Base-by-base conservation (phyloP, 139 green algal genomes). In the Chlamydomonas asymmetrica region DNA sequence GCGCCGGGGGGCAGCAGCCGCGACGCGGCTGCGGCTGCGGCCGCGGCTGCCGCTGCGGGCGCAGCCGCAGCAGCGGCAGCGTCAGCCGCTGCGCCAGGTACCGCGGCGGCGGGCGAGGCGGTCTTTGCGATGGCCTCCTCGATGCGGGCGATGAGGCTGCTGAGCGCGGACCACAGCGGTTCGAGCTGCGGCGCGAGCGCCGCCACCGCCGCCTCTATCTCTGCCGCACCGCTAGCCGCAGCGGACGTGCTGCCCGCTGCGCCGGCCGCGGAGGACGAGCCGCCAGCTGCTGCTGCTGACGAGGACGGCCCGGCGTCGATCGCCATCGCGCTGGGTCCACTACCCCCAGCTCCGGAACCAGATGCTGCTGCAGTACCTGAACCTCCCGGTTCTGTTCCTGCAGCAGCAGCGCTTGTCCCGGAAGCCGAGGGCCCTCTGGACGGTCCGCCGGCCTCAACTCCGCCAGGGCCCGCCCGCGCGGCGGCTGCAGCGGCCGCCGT, bases 1-100 rank as follows among this genome's bases (percentile, higher is more conserved):
- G 89, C 90, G 8, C 85, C 91, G 3, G 88, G 80, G 0, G 94
- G 91, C 57, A 98, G 82, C 54, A 91, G 49, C n/a, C 86, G 82
- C 4, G 82, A 63, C 1, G 82, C 66, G 38, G 76, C 63, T 27
- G 60, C 65, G 18, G 63, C 63, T 0, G 66, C 66, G 0, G 57
- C 75, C 38, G 40, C 78, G 32, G 67, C 79, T 35, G 54, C 57
- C 4, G 63, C 71, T 3, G 75, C 69, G 34, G 56, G 65, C 1
- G 59, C 74, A 34, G 65, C 78, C 22, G 72, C 65, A 2, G 72
- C 70, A 9, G 56, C 71, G 23, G 64, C 57, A 41, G 61, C 67
- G 61, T 56, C 48, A 25, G 48, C 75, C 45, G 34, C 71, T 57
- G 41, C 10, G 31, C 74, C n/a, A n/a, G n/a, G n/a, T n/a, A n/a